Conservation (phyloP, 208 protist species). For the Wallacemonas rigidus region DNA sequence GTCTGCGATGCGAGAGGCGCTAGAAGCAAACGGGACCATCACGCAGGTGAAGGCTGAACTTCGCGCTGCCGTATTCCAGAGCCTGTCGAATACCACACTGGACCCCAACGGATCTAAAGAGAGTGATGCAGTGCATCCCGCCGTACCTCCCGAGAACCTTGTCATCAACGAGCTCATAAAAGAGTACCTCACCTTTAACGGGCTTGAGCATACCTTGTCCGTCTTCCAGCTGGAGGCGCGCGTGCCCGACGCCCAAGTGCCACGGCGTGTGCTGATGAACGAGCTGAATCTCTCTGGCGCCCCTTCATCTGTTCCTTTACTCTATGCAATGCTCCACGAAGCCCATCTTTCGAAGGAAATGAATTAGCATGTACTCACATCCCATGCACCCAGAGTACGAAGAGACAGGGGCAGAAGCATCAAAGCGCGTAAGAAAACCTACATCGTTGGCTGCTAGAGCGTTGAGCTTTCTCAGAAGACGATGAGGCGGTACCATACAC, state of each 20-base stretch:
- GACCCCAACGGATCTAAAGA: slow-evolving; percentile 11
- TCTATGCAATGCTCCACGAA: slow-evolving; percentile 87
- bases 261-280: slow-evolving; percentile 64
- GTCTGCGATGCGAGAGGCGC: slow-evolving; percentile 80
- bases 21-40: slow-evolving; percentile 86
- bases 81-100: slow-evolving; percentile 55
- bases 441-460: too few species aligned
- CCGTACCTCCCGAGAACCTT: slow-evolving; percentile 89
- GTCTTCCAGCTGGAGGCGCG: slow-evolving; percentile 85
- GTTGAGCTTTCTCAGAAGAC: too few species aligned
- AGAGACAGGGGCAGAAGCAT: background rate
- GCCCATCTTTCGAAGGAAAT: slow-evolving; percentile 54
- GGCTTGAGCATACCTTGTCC: slow-evolving; percentile 86
- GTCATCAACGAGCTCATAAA: slow-evolving; percentile 95
- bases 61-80: slow-evolving; percentile 87
- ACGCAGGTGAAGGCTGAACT: slow-evolving; percentile 87
- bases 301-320: slow-evolving; percentile 63
- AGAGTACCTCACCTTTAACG: slow-evolving; percentile 93
- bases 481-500: too few species aligned
- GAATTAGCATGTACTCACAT: slow-evolving; percentile 1
- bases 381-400: background rate
- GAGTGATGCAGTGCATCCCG: slow-evolving; percentile 27
- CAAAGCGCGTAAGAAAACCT: background rate
- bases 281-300: slow-evolving; percentile 79
- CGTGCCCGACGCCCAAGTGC: slow-evolving; percentile 50